These are phyloP conservation scores for Glycine soja DNA, from an alignment of 306 rosid species.

Conservation along the genomic window DNA sequence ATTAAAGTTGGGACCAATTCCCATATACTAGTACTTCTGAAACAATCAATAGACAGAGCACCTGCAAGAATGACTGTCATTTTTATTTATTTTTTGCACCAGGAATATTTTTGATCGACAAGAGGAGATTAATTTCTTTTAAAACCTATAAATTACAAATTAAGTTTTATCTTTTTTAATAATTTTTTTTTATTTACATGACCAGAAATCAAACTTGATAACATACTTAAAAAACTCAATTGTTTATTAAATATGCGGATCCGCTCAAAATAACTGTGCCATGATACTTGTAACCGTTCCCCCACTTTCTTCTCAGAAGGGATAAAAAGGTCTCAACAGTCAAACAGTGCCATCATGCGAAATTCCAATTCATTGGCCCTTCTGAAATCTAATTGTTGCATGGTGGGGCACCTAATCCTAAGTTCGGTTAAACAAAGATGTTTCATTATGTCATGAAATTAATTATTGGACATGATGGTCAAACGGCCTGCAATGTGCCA, in stretches of 20 bases:
- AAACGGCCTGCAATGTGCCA: background rate
- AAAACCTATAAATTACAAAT: no score
- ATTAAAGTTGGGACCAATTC: conserved; percentile 17
- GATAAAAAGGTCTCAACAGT: background rate
- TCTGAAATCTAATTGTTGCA: conserved; percentile 23
- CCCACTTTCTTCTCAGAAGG: background rate
- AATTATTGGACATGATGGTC: conserved; percentile 40
- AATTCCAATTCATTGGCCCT: background rate
- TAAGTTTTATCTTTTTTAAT: no score
- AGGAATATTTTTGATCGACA: no score
- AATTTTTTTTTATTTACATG: no score
- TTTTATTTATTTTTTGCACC: no score
- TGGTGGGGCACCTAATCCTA: conserved; percentile 47
- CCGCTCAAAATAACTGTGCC: background rate
- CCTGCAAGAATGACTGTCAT: conserved; percentile 13
- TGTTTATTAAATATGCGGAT: no score
- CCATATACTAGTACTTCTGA: background rate
- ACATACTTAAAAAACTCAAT: no score
- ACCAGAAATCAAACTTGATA: no score
- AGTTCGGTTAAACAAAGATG: conserved; percentile 43
- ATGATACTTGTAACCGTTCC: background rate
- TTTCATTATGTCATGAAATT: conserved; percentile 37
- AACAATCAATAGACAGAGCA: conserved; percentile 2
- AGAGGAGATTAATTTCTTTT: no score
- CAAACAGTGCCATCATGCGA: conserved; percentile 30